Evolutionary conservation across 495 filamentous ascomycete species (phyloP).

Genomic region (Copromyces sp.): DNA sequence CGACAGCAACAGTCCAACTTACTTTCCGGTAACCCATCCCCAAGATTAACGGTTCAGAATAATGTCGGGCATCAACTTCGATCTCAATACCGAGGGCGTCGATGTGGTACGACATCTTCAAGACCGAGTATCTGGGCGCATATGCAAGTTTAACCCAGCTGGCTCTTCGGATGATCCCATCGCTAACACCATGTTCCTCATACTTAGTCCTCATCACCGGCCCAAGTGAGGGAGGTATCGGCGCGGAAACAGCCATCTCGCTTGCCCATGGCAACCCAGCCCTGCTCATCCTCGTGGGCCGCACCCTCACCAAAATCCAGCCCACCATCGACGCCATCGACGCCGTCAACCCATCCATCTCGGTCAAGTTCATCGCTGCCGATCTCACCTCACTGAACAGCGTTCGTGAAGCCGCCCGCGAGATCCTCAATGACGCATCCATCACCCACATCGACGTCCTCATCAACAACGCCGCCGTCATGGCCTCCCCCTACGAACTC

Average conservation of each 20-base stretch:
- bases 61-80: not conserved
- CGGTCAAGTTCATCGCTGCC: slow-evolving; percentile 33
- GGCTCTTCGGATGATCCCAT: not conserved
- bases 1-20: not conserved
- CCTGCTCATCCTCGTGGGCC: slow-evolving; percentile 33
- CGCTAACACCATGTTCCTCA: not conserved
- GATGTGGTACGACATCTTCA: slow-evolving; percentile 28
- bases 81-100: slow-evolving; percentile 21
- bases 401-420: slow-evolving; percentile 40
- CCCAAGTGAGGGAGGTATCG: slow-evolving; percentile 36
- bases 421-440: slow-evolving; percentile 31
- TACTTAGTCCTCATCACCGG: slow-evolving; percentile 39
- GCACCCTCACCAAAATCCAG: slow-evolving; percentile 28
- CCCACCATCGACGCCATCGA: slow-evolving; percentile 31
- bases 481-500: slow-evolving; percentile 37
- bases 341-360: slow-evolving; percentile 26
- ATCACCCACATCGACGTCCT: slow-evolving; percentile 52
- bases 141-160: slow-evolving; percentile 17
- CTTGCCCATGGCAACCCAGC: slow-evolving; percentile 33
- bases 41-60: not conserved
- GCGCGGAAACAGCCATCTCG: slow-evolving; percentile 34
- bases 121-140: slow-evolving; percentile 28
- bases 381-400: slow-evolving; percentile 37
- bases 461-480: slow-evolving; percentile 62
- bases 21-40: not conserved